These are phyloP conservation scores for Polytrichum formosum DNA, from an alignment of 225 moss, liverwort and hornwort genomes.

Conservation along the genomic window DNA sequence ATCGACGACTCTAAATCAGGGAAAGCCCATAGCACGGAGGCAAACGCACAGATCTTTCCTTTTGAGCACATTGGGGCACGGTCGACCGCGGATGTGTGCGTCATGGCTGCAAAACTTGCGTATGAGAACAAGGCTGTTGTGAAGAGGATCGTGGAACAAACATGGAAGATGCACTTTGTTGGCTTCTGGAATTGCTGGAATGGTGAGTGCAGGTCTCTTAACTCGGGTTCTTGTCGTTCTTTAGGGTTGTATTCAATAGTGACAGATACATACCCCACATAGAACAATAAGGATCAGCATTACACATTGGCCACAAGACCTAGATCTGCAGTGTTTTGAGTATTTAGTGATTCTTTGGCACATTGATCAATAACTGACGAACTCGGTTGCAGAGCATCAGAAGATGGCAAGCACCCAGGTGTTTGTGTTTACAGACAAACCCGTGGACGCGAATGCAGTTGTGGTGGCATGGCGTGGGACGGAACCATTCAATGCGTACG, in stretches of 20 bases:
- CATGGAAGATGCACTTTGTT: slow-evolving; percentile 82
- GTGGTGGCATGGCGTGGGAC: slow-evolving; percentile 77
- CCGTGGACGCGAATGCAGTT: slow-evolving; percentile 49
- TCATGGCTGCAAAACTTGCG: slow-evolving; percentile 71
- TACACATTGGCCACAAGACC: too few relatives aligned
- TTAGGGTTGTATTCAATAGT: too few relatives aligned
- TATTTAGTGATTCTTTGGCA: too few relatives aligned
- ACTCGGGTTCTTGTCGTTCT: too few relatives aligned
- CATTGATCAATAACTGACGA: neutral
- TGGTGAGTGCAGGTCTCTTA: slow-evolving; percentile 26
- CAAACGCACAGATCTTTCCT: slow-evolving; percentile 27
- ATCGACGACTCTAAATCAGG: slow-evolving; percentile 13
- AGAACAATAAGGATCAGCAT: too few relatives aligned
- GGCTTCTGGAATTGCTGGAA: slow-evolving; percentile 70
- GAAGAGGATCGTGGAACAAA: slow-evolving; percentile 33
- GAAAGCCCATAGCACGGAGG: slow-evolving; percentile 8
- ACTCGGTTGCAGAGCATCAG: slow-evolving; percentile 32
- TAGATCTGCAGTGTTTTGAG: too few relatives aligned
- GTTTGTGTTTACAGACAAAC: slow-evolving; percentile 59
- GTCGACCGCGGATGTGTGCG: slow-evolving; percentile 59
- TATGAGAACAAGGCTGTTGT: slow-evolving; percentile 60
- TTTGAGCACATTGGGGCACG: slow-evolving; percentile 31
- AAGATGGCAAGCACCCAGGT: slow-evolving; percentile 50
- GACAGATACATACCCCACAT: too few relatives aligned
- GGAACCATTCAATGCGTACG: slow-evolving; percentile 59